A percentile compares a stretch with the other conserved stretches of the same genome.
Conservation (phyloP, 495 filamentous ascomycete species). For the Elaphomyces granulatus region DNA sequence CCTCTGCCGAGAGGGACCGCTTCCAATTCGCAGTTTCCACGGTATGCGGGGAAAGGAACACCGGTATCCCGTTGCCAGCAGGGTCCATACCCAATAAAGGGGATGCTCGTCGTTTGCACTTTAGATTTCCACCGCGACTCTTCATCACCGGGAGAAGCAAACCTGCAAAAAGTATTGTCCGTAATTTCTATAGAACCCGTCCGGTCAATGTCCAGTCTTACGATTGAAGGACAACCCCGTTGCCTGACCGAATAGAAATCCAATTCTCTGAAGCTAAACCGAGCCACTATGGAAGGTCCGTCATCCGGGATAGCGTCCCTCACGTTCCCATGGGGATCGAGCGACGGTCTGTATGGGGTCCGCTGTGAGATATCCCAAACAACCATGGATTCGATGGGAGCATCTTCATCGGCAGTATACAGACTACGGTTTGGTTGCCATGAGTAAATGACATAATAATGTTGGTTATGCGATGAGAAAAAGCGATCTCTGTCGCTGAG, state of each 20-base stretch:
- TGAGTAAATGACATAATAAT: conserved; percentile 51
- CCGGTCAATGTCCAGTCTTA: conserved; percentile 39
- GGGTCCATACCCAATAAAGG: conserved; percentile 38
- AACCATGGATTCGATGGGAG: conserved; percentile 46
- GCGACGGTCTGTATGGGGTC: conserved; percentile 39
- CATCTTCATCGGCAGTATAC: conserved; percentile 40
- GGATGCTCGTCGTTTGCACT: conserved; percentile 39
- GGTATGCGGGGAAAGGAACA: conserved; percentile 27
- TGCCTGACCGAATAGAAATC: conserved; percentile 45
- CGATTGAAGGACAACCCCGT: conserved; percentile 36
- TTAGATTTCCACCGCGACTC: conserved; percentile 26
- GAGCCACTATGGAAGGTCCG: conserved; percentile 38
- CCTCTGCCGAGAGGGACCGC: conserved; percentile 13
- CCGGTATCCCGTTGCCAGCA: conserved; percentile 34
- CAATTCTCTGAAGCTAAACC: conserved; percentile 41
- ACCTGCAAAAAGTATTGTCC: conserved; percentile 21
- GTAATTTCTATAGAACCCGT: conserved; percentile 31
- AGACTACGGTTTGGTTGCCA: conserved; percentile 50
- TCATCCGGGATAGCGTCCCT: conserved; percentile 18
- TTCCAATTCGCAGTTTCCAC: conserved; percentile 21
- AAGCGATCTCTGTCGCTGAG: conserved; percentile 46
- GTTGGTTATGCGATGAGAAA: conserved; percentile 47
- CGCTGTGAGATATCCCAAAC: conserved; percentile 51
- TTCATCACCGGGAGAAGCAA: conserved; percentile 20
- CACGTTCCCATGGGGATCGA: conserved; percentile 34